A percentile compares a stretch with the other conserved stretches of the same genome.
These are phyloP conservation scores for Mycena capillaripes DNA, from an alignment of 768 basidiomycete genomes.

Conservation along the genomic window DNA sequence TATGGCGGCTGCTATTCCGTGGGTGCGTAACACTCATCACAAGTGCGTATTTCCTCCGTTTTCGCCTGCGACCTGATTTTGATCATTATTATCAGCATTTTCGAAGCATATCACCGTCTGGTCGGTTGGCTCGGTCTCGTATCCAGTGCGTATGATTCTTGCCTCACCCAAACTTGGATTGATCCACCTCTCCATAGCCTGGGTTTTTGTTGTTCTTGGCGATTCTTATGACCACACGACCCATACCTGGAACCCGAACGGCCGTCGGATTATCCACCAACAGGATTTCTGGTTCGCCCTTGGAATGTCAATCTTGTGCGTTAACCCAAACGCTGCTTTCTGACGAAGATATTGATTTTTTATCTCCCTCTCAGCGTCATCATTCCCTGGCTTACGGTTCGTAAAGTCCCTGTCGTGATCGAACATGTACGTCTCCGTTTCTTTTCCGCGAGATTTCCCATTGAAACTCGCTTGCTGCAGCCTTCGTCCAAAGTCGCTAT, in stretches of 20 bases:
- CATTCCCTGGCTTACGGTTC: conserved; percentile 83
- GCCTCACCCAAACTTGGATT: too few species aligned
- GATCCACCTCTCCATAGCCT: too few species aligned
- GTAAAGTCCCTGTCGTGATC: conserved; percentile 80
- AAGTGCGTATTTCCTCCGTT: not conserved
- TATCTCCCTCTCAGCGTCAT: conserved; percentile 60
- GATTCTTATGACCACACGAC: not conserved
- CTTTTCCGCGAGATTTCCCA: not conserved
- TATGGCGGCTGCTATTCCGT: conserved; percentile 73
- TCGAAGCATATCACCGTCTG: conserved; percentile 87
- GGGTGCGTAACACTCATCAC: conserved; percentile 21
- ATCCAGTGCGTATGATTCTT: too few species aligned
- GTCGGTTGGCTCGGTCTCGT: conserved; percentile 80
- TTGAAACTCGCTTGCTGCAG: conserved; percentile 47
- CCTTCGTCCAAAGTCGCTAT: too few species aligned
- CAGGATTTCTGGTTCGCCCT: conserved; percentile 87
- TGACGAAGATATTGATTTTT: conserved; percentile 28
- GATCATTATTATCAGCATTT: conserved; percentile 62
- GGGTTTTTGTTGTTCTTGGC: conserved; percentile 79
- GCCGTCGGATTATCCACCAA: conserved; percentile 69
- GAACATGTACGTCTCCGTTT: conserved; percentile 72
- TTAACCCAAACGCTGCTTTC: conserved; percentile 29
- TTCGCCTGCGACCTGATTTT: not conserved
- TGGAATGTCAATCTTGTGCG: conserved; percentile 82
- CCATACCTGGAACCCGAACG: conserved; percentile 70